Evolutionary conservation across 192 early-diverging fungal genomes (phyloP).

Genomic region (Rhizoclosmatium sp.): DNA sequence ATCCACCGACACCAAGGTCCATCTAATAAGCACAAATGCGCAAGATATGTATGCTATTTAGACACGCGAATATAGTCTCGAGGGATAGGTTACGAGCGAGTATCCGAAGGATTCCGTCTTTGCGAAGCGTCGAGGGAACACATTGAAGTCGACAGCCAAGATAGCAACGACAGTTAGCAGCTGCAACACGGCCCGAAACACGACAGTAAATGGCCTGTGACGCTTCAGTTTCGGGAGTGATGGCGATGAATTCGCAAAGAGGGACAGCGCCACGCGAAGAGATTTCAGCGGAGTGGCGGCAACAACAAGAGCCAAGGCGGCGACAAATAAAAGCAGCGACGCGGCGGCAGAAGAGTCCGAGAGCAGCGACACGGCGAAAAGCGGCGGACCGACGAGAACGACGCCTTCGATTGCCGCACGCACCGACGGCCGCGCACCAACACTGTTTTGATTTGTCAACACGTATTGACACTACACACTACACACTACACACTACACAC

Average conservation of each 20-base stretch:
- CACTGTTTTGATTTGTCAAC: too few relatives aligned
- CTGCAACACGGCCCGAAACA: slow-evolving; percentile 50
- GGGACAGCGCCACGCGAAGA: neutral
- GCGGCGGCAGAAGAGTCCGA: neutral
- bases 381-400: slow-evolving; percentile 38
- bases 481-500: neutral
- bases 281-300: too few relatives aligned
- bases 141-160: slow-evolving; percentile 92
- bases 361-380: slow-evolving; percentile 32
- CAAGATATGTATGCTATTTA: neutral
- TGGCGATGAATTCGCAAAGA: neutral
- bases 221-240: neutral
- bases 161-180: slow-evolving; percentile 71
- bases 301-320: neutral
- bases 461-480: neutral
- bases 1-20: slow-evolving; percentile 94
- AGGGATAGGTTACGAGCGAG: slow-evolving; percentile 70
- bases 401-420: neutral
- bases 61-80: neutral
- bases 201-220: slow-evolving; percentile 30
- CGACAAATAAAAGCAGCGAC: neutral
- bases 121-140: slow-evolving; percentile 88
- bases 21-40: slow-evolving; percentile 62
- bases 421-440: neutral
- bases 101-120: slow-evolving; percentile 93